Evolutionary conservation across 495 filamentous ascomycete genomes (phyloP).

Genomic region (Aspergillus bridgeri): DNA sequence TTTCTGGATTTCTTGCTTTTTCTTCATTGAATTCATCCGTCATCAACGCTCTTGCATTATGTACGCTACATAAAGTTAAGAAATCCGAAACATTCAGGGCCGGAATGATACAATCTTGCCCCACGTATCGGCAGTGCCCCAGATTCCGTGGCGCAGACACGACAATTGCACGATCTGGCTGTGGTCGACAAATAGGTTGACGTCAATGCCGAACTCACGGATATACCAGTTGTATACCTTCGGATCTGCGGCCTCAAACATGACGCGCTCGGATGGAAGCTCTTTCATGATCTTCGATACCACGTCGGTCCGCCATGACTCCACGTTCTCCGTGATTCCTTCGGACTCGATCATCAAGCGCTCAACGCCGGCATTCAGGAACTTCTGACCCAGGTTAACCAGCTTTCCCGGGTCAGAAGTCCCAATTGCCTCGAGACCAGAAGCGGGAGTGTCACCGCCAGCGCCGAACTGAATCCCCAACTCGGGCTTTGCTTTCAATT

Average conservation of each 20-base stretch:
- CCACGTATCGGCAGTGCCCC: conserved; percentile 56
- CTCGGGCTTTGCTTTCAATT: conserved; percentile 56
- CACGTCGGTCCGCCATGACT: conserved; percentile 55
- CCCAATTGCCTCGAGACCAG: conserved; percentile 47
- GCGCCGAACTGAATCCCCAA: conserved; percentile 60
- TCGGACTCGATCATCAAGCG: conserved; percentile 62
- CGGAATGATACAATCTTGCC: conserved; percentile 55
- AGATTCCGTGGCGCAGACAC: conserved; percentile 52
- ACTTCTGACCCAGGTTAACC: conserved; percentile 47
- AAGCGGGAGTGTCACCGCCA: conserved; percentile 52
- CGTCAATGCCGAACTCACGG: conserved; percentile 56
- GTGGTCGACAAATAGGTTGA: conserved; percentile 60
- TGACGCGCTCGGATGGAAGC: conserved; percentile 51
- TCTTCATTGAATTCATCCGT: too few species aligned
- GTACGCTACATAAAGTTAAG: neutral
- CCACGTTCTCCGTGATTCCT: conserved; percentile 59
- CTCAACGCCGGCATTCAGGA: conserved; percentile 54
- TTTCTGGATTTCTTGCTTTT: too few species aligned
- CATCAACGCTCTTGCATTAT: too few species aligned
- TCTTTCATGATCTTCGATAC: conserved; percentile 53
- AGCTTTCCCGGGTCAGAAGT: conserved; percentile 52
- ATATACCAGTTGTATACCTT: conserved; percentile 59
- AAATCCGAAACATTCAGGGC: neutral
- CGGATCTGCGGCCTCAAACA: conserved; percentile 62
- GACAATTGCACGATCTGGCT: conserved; percentile 58